These are phyloP conservation scores for Dioszegia aurantiaca DNA, from an alignment of 768 basidiomycete genomes.

Conservation along the genomic window DNA sequence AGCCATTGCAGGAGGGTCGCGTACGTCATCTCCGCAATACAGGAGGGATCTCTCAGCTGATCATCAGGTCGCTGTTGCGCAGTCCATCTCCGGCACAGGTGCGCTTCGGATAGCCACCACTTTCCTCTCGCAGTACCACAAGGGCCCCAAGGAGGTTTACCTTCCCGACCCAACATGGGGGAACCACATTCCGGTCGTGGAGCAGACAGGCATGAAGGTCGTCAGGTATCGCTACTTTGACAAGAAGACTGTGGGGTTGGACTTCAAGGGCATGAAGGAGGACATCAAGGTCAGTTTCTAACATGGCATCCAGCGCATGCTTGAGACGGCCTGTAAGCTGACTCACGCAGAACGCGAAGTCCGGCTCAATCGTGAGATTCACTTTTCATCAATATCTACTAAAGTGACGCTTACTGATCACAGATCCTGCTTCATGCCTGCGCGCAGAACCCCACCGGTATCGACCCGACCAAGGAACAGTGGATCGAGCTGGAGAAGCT, in stretches of 20 bases:
- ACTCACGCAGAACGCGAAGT: slow-evolving; percentile 58
- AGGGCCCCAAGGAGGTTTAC: slow-evolving; percentile 67
- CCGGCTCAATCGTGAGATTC: slow-evolving; percentile 68
- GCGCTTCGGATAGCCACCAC: slow-evolving; percentile 91
- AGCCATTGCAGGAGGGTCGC: slow-evolving; percentile 64
- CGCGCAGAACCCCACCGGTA: slow-evolving; percentile 97
- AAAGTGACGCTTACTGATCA: slow-evolving; percentile 6
- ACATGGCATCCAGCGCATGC: neutral
- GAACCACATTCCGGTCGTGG: slow-evolving; percentile 84
- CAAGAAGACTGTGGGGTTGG: slow-evolving; percentile 80
- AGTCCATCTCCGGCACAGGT: slow-evolving; percentile 96
- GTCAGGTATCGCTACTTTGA: slow-evolving; percentile 73
- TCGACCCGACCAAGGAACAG: slow-evolving; percentile 89
- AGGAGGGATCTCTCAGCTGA: neutral
- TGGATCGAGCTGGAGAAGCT: slow-evolving; percentile 88
- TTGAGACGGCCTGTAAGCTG: neutral
- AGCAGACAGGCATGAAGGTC: slow-evolving; percentile 81
- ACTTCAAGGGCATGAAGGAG: slow-evolving; percentile 83
- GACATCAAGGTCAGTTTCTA: slow-evolving; percentile 68
- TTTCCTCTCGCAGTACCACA: slow-evolving; percentile 83
- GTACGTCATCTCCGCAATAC: slow-evolving; percentile 40
- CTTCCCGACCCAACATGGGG: slow-evolving; percentile 95
- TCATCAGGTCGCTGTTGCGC: slow-evolving; percentile 72
- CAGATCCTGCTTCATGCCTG: slow-evolving; percentile 84
- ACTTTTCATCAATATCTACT: neutral